These are phyloP conservation scores for Perilla frutescens DNA, from an alignment of 257 asterid species.

Conservation along the genomic window DNA sequence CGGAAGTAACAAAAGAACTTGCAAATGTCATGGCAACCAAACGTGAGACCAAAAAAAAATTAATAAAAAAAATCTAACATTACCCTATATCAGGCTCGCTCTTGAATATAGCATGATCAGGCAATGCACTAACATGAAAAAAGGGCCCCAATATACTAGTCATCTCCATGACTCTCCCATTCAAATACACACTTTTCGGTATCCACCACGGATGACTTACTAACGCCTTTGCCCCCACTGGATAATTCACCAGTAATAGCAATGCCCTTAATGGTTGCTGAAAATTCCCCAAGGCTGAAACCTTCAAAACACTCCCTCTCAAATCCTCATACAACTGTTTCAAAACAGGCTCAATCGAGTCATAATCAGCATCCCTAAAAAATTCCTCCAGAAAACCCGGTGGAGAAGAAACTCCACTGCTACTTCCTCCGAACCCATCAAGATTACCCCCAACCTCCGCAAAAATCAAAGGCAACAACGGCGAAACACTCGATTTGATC, in stretches of 20 bases:
- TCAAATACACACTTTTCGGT: conserved; percentile 73
- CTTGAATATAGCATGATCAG: conserved; percentile 83
- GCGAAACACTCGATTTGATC: conserved; percentile 54
- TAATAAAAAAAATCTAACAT: conserved; percentile 30
- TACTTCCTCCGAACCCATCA: conserved; percentile 70
- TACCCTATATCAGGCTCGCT: conserved; percentile 97
- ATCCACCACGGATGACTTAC: conserved; percentile 98
- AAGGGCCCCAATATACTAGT: conserved; percentile 94
- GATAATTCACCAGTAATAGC: conserved; percentile 66
- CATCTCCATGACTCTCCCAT: conserved; percentile 96
- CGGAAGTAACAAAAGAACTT: conserved; percentile 1
- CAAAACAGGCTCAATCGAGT: conserved; percentile 75
- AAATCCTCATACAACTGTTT: conserved; percentile 91
- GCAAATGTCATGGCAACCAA: neutral
- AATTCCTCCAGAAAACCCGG: conserved; percentile 87
- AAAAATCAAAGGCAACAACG: conserved; percentile 70
- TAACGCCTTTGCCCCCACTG: conserved; percentile 80
- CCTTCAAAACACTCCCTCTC: conserved; percentile 86
- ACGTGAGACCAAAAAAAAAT: conserved; percentile 3
- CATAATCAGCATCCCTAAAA: conserved; percentile 81
- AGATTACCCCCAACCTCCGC: conserved; percentile 66
- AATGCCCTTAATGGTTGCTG: conserved; percentile 91
- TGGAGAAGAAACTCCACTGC: conserved; percentile 54
- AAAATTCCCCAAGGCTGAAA: conserved; percentile 89
- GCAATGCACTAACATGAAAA: conserved; percentile 95